These are phyloP conservation scores for Lentinula lateritia DNA, from an alignment of 768 basidiomycete genomes.

Conservation along the genomic window DNA sequence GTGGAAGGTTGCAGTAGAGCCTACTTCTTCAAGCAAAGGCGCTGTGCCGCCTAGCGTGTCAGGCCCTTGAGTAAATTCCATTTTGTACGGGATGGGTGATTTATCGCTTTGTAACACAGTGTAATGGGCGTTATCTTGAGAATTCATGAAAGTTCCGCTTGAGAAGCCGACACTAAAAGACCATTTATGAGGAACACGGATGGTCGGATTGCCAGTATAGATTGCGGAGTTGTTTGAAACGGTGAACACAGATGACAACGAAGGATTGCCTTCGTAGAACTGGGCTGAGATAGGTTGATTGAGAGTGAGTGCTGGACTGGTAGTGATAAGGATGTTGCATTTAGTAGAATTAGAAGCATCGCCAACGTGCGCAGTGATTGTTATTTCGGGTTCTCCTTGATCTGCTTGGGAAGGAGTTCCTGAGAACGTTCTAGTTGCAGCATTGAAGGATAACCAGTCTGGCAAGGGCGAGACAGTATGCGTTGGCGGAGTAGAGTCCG, in stretches of 20 bases:
- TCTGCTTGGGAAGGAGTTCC: slow-evolving; percentile 65
- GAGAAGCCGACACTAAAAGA: slow-evolving; percentile 88
- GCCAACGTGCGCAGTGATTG: slow-evolving; percentile 56
- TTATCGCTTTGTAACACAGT: slow-evolving; percentile 60
- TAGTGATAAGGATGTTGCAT: slow-evolving; percentile 54
- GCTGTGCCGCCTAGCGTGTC: slow-evolving; percentile 78
- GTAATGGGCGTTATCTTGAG: slow-evolving; percentile 48
- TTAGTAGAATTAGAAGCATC: slow-evolving; percentile 44
- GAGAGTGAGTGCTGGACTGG: slow-evolving; percentile 47
- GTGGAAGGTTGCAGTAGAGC: slow-evolving; percentile 36
- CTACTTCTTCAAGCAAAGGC: slow-evolving; percentile 39
- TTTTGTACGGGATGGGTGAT: slow-evolving; percentile 69
- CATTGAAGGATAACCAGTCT: slow-evolving; percentile 73
- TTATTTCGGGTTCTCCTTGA: slow-evolving; percentile 56
- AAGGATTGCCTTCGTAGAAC: slow-evolving; percentile 54
- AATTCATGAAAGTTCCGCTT: slow-evolving; percentile 50
- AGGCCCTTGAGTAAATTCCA: slow-evolving; percentile 59
- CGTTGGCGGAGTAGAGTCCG: slow-evolving; percentile 30
- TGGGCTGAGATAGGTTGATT: slow-evolving; percentile 50
- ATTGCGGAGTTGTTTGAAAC: slow-evolving; percentile 59
- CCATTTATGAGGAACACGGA: slow-evolving; percentile 79
- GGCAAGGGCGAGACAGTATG: slow-evolving; percentile 61
- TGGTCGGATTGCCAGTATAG: slow-evolving; percentile 38
- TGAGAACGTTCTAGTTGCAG: slow-evolving; percentile 48
- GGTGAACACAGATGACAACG: slow-evolving; percentile 73